Evolutionary conservation across 176 grass and related monocot genomes (phyloP), one percentile per base, ranked within the genome.

Genomic region (Oryza longistaminata): DNA sequence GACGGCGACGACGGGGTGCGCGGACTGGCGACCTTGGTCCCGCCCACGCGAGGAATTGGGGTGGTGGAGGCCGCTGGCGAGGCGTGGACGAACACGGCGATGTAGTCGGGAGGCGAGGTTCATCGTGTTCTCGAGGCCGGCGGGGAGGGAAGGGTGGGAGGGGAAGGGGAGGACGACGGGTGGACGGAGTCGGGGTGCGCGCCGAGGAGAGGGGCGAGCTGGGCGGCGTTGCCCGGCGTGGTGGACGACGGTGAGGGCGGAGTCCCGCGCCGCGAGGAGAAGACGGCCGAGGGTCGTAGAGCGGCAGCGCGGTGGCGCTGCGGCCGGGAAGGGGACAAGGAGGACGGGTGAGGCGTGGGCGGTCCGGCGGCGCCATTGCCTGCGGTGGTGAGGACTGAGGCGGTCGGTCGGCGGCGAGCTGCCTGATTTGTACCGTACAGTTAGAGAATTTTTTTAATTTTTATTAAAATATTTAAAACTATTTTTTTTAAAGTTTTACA

Each of bases 301-400:
- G 88, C 43, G 91, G 87, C 19, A 75, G 84, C 61, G 88, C 42
- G 81, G 81, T 93, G 94, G 61, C 94, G 91, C 65, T 96, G 94
- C 15, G 91, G 91, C 82, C 3, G 81, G 74, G 78, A 81, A 93
- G 4, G 91, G 91, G 39, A 96, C 33, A 19, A 96, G 12, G 40
- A 96, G 81, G 15, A 93, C 40, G n/a, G n/a, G 29, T 94, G 86
- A 0, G 70, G 82, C 21, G 26, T 25, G 24, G 24, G 25, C 11
- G 49, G 42, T 34, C n/a, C n/a, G 66, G 71, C 2, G 48, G 33
- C 34, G 21, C 39, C 49, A 13, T 75, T 34, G 53, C 90, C 90
- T 90, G 89, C 89, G 72, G 70, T 24, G 8, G 46, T 35, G 34
- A 5, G 29, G 29, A 31, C 29, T 15, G 46, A 43, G 46, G 11